A percentile compares a stretch with the other conserved stretches of the same genome.
phyloP scores from a whole-genome alignment of 768 basidiomycete species.

The Amanita rimosa region DNA sequence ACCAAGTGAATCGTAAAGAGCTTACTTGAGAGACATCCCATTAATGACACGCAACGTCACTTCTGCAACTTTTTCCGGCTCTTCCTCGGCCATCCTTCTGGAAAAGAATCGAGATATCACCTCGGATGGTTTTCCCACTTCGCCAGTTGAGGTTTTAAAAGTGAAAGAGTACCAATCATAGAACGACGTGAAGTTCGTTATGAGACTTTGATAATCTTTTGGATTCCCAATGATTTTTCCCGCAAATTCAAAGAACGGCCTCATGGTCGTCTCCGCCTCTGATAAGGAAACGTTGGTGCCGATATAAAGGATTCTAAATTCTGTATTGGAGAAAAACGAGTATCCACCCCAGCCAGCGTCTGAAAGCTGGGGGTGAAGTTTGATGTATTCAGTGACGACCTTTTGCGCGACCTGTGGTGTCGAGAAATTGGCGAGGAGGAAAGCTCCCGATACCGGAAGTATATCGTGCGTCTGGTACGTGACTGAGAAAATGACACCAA shows the following conservation, averaged over 20 bases:
- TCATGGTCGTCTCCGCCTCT: not conserved
- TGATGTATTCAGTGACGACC: not conserved
- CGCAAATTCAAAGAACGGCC: not conserved
- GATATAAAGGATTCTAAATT: not conserved
- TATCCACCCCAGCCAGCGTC: not conserved
- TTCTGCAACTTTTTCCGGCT: slow-evolving; percentile 16
- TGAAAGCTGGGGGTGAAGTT: not conserved
- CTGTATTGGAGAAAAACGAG: not conserved
- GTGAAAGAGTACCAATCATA: not conserved
- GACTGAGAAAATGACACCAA: slow-evolving; percentile 32
- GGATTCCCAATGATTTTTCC: not conserved
- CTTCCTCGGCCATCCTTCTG: slow-evolving; percentile 14
- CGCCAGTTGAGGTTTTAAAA: not conserved
- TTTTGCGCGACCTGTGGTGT: not conserved
- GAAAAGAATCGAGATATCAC: slow-evolving; percentile 21
- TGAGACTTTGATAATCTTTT: not conserved
- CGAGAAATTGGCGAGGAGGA: not conserved
- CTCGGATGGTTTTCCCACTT: not conserved
- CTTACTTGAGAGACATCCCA: slow-evolving; percentile 13
- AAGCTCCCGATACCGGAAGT: slow-evolving; percentile 19
- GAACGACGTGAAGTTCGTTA: not conserved
- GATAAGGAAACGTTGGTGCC: not conserved
- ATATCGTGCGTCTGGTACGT: slow-evolving; percentile 32
- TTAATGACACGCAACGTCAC: slow-evolving; percentile 10
- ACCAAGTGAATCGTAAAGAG: too few species aligned